Conservation (phyloP, 768 basidiomycete genomes). For the Coprinopsis marcescibilis region DNA sequence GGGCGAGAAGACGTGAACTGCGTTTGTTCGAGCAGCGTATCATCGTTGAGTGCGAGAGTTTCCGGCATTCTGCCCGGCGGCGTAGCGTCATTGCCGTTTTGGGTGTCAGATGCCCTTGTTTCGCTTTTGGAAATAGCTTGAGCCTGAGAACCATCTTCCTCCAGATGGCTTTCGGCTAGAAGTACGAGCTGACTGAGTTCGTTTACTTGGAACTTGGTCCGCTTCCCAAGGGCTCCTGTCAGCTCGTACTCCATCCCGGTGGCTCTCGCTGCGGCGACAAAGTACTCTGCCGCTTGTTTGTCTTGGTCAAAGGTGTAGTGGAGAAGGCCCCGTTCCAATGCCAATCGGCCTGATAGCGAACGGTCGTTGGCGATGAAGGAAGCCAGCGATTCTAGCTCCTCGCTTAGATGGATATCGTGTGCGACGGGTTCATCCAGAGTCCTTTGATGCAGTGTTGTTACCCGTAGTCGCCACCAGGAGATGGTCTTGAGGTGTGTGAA, state of each 20-base stretch:
- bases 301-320: constrained; percentile 74
- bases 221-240: constrained; percentile 87
- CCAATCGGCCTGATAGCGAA: constrained; percentile 61
- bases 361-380: constrained; percentile 41
- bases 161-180: constrained; percentile 76
- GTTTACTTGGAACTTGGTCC: constrained; percentile 88
- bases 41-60: constrained; percentile 83
- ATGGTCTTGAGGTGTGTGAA: constrained; percentile 45
- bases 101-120: constrained; percentile 6
- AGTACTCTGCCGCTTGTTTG: constrained; percentile 68
- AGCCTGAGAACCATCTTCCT: constrained; percentile 16
- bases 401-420: constrained; percentile 36
- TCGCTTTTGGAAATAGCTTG: constrained; percentile 10
- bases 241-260: constrained; percentile 84
- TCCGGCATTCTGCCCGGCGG: constrained; percentile 50
- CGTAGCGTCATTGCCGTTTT: constrained; percentile 11
- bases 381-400: constrained; percentile 36
- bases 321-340: constrained; percentile 75
- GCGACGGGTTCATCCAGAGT: constrained; percentile 81
- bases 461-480: constrained; percentile 84
- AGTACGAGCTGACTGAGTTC: constrained; percentile 88
- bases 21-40: constrained; percentile 92
- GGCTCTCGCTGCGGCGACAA: constrained; percentile 70
- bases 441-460: constrained; percentile 65
- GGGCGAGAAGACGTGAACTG: constrained; percentile 76